These are phyloP conservation scores for Xerocomus potaroensis DNA, from an alignment of 768 basidiomycete genomes.

Conservation along the genomic window DNA sequence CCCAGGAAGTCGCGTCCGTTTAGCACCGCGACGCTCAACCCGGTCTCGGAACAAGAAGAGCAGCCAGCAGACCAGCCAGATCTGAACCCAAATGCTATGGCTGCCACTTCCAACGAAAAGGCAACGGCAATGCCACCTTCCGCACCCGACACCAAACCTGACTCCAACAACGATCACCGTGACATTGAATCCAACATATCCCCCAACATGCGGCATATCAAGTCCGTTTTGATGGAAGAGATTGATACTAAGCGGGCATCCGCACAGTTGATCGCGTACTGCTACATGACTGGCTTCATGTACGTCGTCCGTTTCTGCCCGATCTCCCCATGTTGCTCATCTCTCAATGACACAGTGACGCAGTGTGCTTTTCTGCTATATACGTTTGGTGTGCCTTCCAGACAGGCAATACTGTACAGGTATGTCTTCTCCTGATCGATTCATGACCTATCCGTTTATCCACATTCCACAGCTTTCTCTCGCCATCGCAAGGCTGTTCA, in stretches of 20 bases:
- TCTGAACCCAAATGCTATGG: too few relatives aligned
- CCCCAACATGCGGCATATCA: constrained; percentile 7
- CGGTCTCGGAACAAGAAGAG: too few relatives aligned
- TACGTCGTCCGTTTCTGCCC: constrained; percentile 31
- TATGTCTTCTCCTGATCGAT: constrained; percentile 21
- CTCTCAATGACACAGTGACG: constrained; percentile 43
- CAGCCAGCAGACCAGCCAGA: too few relatives aligned
- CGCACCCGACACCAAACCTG: background rate
- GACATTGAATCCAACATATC: constrained; percentile 17
- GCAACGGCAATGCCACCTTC: too few relatives aligned
- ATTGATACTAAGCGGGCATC: constrained; percentile 34
- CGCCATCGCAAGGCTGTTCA: constrained; percentile 79
- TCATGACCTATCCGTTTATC: too few relatives aligned
- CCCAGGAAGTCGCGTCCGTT: background rate
- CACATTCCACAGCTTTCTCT: constrained; percentile 27
- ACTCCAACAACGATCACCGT: background rate
- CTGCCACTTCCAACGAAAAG: too few relatives aligned
- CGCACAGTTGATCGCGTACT: constrained; percentile 57
- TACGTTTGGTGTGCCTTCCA: constrained; percentile 88
- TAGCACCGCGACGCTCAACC: background rate
- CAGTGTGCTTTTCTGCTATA: constrained; percentile 70
- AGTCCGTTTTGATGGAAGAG: constrained; percentile 18
- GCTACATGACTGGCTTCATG: constrained; percentile 81
- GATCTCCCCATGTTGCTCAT: background rate
- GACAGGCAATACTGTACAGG: constrained; percentile 73